Conservation (phyloP, 352 stramenopile species). For the Pythium utonaiense region DNA sequence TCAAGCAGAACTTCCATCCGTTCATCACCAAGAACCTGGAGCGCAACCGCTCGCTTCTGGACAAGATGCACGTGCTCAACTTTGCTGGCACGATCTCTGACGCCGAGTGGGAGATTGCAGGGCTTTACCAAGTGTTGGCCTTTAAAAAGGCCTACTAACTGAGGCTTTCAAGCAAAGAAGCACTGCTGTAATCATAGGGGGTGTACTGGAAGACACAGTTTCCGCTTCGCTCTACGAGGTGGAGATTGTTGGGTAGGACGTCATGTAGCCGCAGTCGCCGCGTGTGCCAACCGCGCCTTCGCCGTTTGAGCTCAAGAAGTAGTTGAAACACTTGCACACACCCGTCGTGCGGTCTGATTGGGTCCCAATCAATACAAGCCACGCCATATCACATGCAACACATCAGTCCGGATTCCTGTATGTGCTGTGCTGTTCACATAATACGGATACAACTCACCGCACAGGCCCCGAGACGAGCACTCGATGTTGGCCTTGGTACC, state of each 20-base stretch:
- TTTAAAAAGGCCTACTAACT: constrained; percentile 74
- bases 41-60: constrained; percentile 60
- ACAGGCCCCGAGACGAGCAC: constrained; percentile 64
- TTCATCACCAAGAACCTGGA: constrained; percentile 78
- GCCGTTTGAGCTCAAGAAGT: constrained; percentile 74
- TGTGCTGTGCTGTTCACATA: no score
- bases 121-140: constrained; percentile 81
- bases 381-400: background rate
- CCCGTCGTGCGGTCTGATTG: constrained; percentile 53
- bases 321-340: constrained; percentile 66
- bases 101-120: constrained; percentile 83
- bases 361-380: background rate
- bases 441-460: constrained; percentile 55
- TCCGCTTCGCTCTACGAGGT: constrained; percentile 20
- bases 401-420: no score
- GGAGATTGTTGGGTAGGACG: constrained; percentile 55
- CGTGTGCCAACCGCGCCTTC: constrained; percentile 67
- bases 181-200: no score
- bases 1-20: constrained; percentile 85
- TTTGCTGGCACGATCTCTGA: constrained; percentile 80
- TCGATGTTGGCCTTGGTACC: constrained; percentile 80
- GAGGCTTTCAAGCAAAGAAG: no score
- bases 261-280: constrained; percentile 90
- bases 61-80: constrained; percentile 89
- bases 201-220: no score